Conservation (phyloP, 805 yeast species). For the Ogataea saltuana region DNA sequence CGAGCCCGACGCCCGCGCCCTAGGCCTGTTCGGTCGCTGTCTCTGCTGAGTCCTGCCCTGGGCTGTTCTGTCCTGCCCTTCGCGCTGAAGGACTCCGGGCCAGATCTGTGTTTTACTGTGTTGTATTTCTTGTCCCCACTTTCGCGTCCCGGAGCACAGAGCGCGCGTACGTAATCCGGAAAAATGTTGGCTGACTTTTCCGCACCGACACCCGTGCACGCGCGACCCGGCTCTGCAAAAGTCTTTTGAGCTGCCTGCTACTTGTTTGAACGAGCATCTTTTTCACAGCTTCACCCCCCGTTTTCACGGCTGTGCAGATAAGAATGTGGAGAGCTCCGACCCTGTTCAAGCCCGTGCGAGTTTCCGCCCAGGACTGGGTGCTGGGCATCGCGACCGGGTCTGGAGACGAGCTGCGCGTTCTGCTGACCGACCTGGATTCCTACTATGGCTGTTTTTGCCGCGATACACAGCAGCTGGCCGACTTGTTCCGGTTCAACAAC, state of each 20-base stretch:
- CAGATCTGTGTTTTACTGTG: too few species aligned
- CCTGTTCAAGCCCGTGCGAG: not conserved
- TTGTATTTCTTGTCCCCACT: not conserved
- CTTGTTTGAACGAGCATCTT: not conserved
- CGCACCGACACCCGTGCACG: conserved; percentile 1
- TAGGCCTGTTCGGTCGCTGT: not conserved
- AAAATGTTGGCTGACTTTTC: not conserved
- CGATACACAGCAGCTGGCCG: conserved; percentile 2
- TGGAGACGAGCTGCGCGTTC: conserved; percentile 3
- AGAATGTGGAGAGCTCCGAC: not conserved
- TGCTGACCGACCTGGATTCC: conserved; percentile 7
- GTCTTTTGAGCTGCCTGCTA: too few species aligned
- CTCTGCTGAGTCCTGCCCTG: not conserved
- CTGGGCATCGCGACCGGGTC: conserved; percentile 4
- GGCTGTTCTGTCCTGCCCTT: not conserved
- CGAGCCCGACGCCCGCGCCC: too few species aligned
- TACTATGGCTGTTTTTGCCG: conserved; percentile 11
- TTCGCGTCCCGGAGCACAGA: conserved; percentile 1
- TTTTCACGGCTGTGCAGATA: not conserved
- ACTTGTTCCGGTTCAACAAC: conserved; percentile 13
- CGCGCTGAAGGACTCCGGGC: conserved; percentile 8
- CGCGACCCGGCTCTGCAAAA: too few species aligned
- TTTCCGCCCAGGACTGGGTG: not conserved
- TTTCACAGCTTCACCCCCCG: too few species aligned
- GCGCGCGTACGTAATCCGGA: conserved; percentile 3